Base-by-base conservation (phyloP, 2,329 filamentous ascomycete species). In the Fusarium pseudograminearum region DNA sequence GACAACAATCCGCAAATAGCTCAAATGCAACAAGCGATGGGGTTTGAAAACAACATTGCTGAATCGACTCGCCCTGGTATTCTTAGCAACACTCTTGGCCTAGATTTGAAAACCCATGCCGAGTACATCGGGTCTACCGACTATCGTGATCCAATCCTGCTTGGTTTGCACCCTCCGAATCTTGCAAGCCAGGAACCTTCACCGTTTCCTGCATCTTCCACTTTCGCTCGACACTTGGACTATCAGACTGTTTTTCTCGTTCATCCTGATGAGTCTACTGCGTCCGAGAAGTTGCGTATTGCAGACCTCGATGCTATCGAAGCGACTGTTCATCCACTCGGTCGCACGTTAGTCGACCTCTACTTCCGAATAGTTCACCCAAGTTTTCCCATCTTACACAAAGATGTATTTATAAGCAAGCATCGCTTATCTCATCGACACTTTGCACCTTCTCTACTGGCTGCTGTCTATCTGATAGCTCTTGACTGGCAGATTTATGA, bases 331-430 rank as follows among this genome's bases (percentile, higher is more conserved):
- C 84, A 85, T 26, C 87, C 89, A 6, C 85, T 91, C 69, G 90
- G 90, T 20, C 84, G 84, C 50, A 85, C 85, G 11, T 79, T 93
- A 46, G 84, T 93, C 68, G 87, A 90, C 69, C 82, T 92, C 22
- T 92, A 91, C 80, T 92, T 92, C 75, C 81, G 86, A 28, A 85
- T 88, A 40, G 83, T 89, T 11, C 87, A 89, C 68, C 87, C 87
- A 0, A 84, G 82, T 59, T 88, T 86, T 69, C 87, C 87, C 2
- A 84, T 89, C 47, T 75, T 89, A 5, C 86, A 89, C 72, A 89
- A 89, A 73, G 85, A 83, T 33, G 86, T 89, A 15, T 90, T 88
- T 63, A 80, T 89, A 38, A 87, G 89, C 72, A 89, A 89, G 73
- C 89, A 90, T 70, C 81, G 82, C 30, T 80, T 85, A 14, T 86